phyloP scores from a whole-genome alignment of 257 asterid species.

The Lycium barbarum region DNA sequence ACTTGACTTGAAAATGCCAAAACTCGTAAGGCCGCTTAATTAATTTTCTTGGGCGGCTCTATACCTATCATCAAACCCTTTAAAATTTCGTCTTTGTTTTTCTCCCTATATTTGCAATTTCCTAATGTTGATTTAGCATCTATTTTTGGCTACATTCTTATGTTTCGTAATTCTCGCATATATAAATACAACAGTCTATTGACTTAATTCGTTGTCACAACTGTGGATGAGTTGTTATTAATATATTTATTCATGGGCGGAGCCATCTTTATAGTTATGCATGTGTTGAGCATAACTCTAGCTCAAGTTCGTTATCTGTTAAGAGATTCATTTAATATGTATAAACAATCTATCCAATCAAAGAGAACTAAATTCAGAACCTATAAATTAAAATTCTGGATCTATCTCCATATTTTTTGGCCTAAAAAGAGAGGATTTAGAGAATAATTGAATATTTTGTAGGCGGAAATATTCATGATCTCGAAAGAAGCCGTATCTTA shows the following conservation, averaged over 20 bases:
- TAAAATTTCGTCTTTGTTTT: neutral
- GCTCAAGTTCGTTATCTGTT: neutral
- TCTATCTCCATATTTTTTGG: neutral
- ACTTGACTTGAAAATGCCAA: neutral
- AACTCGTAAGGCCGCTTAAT: neutral
- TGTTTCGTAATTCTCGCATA: neutral
- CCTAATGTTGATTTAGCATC: conserved; percentile 21
- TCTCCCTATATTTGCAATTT: neutral
- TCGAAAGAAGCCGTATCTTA: neutral
- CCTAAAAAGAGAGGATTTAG: neutral
- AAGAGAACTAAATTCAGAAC: no score
- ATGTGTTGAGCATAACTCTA: neutral
- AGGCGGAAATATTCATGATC: neutral
- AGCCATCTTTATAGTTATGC: neutral
- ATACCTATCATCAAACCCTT: neutral
- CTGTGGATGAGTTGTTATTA: neutral
- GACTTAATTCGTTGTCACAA: neutral
- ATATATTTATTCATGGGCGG: neutral
- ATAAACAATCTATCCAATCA: neutral
- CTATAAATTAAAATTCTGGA: neutral
- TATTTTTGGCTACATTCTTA: neutral
- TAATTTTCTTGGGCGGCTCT: neutral
- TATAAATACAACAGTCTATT: neutral
- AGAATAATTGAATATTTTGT: neutral
- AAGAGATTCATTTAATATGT: neutral